Evolutionary conservation across 495 filamentous ascomycete species (phyloP), one percentile per base, ranked within the genome.

Genomic region (Penicillium manginii): DNA sequence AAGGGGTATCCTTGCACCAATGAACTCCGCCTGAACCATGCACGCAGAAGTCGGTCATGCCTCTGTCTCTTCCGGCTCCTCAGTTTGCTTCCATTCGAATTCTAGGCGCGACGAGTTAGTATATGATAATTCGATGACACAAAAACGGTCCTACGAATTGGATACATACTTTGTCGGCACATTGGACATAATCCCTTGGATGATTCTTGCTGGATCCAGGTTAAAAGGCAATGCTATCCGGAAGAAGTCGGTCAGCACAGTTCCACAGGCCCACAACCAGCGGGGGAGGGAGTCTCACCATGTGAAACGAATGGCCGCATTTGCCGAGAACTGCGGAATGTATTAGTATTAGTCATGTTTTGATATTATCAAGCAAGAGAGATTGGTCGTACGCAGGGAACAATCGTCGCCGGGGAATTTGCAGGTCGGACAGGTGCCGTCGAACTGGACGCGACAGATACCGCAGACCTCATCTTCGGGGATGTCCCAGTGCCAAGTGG

Each of bases 361-460:
- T 40, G 9, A 40, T 40, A 15, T 50, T 39, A 18, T 18, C 19
- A 26, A 37, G 26, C n/a, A n/a, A n/a, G 37, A 10, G 50, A 21
- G 40, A 26, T 4, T 21, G 22, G 32, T 79, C 91, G 73, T 78
- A 97, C 94, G 74, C 48, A 99, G 79, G 22, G 89, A 86, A 76
- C 94, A 99, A 66, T 97, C 93, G 67, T 99, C 94, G 22, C 94
- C 94, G 17, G 94, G 94, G 70, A 90, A 97, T 82, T 96, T 96
- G 86, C 94, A 99, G 52, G 92, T 93, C 21, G 93, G 92, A 76
- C 94, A 99, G 11, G 94, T 97, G 22, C 92, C 92, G 68, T 99
- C 94, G 72, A 97, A 99, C 69, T 96, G 91, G 26, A 96, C 90
- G 69, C 93, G 93, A 80, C 94, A 99, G 76, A 99, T 99, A 57